Conservation (phyloP, 2,329 filamentous ascomycete species). For the Beauveria asiatica region DNA sequence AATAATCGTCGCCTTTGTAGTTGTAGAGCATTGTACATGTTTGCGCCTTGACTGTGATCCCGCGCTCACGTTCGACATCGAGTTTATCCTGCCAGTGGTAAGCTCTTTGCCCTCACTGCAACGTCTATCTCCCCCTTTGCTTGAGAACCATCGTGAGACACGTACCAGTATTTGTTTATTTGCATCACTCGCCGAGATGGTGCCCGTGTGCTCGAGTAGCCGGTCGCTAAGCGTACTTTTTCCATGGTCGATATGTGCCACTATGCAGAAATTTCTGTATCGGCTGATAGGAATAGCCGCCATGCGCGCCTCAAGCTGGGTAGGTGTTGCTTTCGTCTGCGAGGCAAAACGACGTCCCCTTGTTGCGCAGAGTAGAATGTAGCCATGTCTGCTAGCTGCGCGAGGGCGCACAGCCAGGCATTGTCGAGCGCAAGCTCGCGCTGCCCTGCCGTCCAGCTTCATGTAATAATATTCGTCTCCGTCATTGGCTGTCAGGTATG, state of each 20-base stretch:
- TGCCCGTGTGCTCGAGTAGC: conserved; percentile 86
- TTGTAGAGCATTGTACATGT: conserved; percentile 97
- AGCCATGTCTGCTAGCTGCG: not conserved
- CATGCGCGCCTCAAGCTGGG: conserved; percentile 44
- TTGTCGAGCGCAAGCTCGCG: conserved; percentile 30
- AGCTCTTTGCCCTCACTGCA: not conserved
- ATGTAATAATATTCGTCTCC: conserved; percentile 18
- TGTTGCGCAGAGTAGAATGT: not conserved
- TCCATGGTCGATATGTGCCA: conserved; percentile 97
- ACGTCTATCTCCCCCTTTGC: not conserved
- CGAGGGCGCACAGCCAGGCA: conserved; percentile 18
- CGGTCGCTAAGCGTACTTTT: conserved; percentile 94
- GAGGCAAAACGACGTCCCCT: not conserved
- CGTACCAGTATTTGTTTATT: conserved; percentile 81
- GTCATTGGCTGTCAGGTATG: not conserved
- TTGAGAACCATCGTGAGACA: not conserved
- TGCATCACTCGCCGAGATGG: conserved; percentile 67
- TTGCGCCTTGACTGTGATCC: conserved; percentile 98
- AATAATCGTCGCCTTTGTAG: conserved; percentile 75
- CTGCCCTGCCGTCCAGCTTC: conserved; percentile 29
- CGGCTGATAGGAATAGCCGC: conserved; percentile 68
- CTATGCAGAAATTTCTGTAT: conserved; percentile 95
- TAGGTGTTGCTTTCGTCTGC: conserved; percentile 21
- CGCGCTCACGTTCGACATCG: conserved; percentile 90
- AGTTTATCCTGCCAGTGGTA: conserved; percentile 60